A percentile compares a stretch with the other conserved stretches of the same genome.
Evolutionary conservation across 2,329 filamentous ascomycete species (phyloP).

Genomic region (Hortaea werneckii): DNA sequence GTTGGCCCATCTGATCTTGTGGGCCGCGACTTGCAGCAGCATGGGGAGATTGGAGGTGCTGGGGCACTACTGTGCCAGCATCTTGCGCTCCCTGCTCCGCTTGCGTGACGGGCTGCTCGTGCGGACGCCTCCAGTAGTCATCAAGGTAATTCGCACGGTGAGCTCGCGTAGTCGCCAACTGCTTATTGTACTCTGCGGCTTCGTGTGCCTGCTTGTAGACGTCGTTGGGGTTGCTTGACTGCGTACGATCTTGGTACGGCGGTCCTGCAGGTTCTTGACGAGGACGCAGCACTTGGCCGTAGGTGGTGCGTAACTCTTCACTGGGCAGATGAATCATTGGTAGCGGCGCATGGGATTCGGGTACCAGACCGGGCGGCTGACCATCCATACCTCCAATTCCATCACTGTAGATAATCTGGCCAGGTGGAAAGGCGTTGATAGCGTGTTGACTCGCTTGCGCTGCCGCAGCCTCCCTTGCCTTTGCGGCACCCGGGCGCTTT

Average conservation of each 20-base stretch:
- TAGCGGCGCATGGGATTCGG: constrained; percentile 61
- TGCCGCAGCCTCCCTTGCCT: constrained; percentile 70
- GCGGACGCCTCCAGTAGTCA: constrained; percentile 70
- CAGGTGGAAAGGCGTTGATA: constrained; percentile 55
- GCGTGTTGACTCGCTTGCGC: constrained; percentile 52
- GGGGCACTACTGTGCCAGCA: constrained; percentile 30
- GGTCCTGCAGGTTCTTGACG: constrained; percentile 83
- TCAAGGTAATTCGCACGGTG: constrained; percentile 72
- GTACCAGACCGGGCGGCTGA: constrained; percentile 45
- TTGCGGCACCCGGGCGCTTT: constrained; percentile 85
- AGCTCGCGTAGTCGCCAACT: constrained; percentile 67
- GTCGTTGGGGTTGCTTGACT: constrained; percentile 65
- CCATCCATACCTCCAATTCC: constrained; percentile 26
- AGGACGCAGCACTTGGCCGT: constrained; percentile 71
- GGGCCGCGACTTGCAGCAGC: constrained; percentile 36
- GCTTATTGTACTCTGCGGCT: constrained; percentile 82
- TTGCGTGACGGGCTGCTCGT: constrained; percentile 58
- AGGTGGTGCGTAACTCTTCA: constrained; percentile 70
- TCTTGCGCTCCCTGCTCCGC: constrained; percentile 27
- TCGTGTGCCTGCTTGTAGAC: constrained; percentile 79
- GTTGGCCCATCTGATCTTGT: constrained; percentile 47
- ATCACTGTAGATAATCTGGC: constrained; percentile 82
- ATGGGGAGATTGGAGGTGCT: constrained; percentile 38
- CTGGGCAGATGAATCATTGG: constrained; percentile 77
- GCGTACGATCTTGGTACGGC: constrained; percentile 77